Conservation (phyloP, 2,329 filamentous ascomycete genomes). For the Colletotrichum cuscutae region DNA sequence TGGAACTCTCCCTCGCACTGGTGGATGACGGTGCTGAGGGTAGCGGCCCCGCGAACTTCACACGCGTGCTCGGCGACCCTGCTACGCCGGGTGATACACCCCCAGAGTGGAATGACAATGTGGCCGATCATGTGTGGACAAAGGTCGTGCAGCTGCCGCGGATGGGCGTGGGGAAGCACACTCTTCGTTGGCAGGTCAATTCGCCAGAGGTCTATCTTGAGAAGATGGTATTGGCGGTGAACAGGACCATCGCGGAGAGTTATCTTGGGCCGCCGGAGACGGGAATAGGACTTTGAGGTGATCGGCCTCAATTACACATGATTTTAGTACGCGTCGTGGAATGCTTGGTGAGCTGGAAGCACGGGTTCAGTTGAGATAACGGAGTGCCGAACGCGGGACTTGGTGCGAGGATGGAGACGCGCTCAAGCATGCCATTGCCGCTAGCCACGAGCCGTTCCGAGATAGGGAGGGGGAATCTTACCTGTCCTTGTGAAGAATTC, state of each 20-base stretch:
- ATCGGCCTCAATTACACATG: neutral
- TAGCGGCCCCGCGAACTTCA: slow-evolving; percentile 41
- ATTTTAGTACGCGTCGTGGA: neutral
- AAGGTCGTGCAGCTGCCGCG: slow-evolving; percentile 42
- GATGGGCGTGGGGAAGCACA: slow-evolving; percentile 38
- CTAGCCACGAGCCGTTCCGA: neutral
- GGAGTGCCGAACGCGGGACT: neutral
- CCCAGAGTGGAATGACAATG: slow-evolving; percentile 56
- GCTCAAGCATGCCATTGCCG: no score
- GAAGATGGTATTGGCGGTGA: slow-evolving; percentile 43
- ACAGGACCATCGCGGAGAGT: slow-evolving; percentile 36
- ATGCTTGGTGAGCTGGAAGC: neutral
- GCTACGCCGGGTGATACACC: slow-evolving; percentile 54
- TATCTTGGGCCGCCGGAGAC: slow-evolving; percentile 45
- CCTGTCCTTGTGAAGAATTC: neutral
- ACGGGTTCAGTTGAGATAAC: neutral
- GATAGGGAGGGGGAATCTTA: neutral
- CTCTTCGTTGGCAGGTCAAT: slow-evolving; percentile 41
- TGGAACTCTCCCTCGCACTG: slow-evolving; percentile 58
- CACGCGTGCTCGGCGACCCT: slow-evolving; percentile 48
- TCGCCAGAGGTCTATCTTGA: slow-evolving; percentile 46
- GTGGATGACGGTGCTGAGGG: slow-evolving; percentile 42
- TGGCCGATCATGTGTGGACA: slow-evolving; percentile 58
- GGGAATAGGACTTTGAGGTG: neutral
- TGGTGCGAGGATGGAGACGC: neutral